Conservation (phyloP, 352 stramenopile genomes). For the Phytophthora pluvialis region DNA sequence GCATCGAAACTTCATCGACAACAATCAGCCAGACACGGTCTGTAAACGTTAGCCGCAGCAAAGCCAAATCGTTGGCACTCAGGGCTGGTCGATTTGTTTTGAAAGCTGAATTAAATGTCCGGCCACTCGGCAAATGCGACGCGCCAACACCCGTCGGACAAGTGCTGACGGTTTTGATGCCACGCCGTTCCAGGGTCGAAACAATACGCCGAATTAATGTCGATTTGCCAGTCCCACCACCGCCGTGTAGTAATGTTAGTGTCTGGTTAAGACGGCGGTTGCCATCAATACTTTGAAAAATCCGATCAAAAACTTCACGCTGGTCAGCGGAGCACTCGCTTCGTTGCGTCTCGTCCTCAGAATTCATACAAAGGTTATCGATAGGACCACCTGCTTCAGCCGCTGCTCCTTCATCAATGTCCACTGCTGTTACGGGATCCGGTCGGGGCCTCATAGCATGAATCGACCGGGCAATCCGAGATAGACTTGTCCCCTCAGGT, state of each 20-base stretch:
- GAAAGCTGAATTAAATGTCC: conserved; percentile 20
- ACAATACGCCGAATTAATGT: background rate
- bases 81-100: background rate
- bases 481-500: no score
- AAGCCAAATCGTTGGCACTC: conserved; percentile 13
- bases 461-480: no score
- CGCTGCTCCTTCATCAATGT: no score
- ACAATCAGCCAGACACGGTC: conserved; percentile 25
- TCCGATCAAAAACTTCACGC: conserved; percentile 1
- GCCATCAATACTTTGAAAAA: conserved; percentile 9
- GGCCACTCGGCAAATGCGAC: conserved; percentile 3
- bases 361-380: no score
- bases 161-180: background rate
- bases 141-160: conserved; percentile 24
- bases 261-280: background rate
- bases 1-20: conserved; percentile 33
- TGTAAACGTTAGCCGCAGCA: conserved; percentile 20
- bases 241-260: conserved; percentile 15
- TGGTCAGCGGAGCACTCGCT: no score
- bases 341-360: no score
- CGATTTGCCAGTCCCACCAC: conserved; percentile 19
- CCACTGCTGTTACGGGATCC: no score
- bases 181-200: background rate
- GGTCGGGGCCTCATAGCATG: no score
- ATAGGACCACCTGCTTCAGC: no score